Evolutionary conservation across 306 rosid species (phyloP).

Genomic region (Fragaria vesca): DNA sequence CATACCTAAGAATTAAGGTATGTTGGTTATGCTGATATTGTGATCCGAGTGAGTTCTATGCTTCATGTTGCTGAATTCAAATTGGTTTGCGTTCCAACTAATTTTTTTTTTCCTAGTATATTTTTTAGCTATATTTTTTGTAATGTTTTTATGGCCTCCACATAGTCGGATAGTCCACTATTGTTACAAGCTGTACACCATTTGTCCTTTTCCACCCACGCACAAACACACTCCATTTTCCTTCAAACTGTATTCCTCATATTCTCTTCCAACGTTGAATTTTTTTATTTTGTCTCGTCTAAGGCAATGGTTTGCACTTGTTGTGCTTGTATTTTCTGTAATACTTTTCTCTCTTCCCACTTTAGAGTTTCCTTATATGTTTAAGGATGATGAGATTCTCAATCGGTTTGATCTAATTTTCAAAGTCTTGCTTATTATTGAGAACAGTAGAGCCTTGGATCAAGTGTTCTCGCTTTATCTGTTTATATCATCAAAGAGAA

Average conservation of each 20-base stretch:
- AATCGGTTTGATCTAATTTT: no score
- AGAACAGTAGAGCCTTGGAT: no score
- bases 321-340: neutral
- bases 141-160: neutral
- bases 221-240: neutral
- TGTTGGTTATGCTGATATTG: neutral
- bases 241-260: neutral
- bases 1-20: slow-evolving; percentile 69
- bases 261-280: neutral
- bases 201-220: neutral
- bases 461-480: neutral
- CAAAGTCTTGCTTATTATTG: no score
- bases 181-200: neutral
- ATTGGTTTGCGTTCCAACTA: neutral
- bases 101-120: neutral
- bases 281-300: neutral
- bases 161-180: neutral
- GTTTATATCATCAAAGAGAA: no score
- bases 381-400: no score
- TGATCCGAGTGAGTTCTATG: neutral
- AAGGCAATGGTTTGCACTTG: neutral
- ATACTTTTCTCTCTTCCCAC: neutral
- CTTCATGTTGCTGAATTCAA: neutral
- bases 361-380: no score
- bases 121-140: neutral